These are phyloP conservation scores for Wickerhamiella sergipiensis DNA, from an alignment of 805 yeast species.

Conservation along the genomic window DNA sequence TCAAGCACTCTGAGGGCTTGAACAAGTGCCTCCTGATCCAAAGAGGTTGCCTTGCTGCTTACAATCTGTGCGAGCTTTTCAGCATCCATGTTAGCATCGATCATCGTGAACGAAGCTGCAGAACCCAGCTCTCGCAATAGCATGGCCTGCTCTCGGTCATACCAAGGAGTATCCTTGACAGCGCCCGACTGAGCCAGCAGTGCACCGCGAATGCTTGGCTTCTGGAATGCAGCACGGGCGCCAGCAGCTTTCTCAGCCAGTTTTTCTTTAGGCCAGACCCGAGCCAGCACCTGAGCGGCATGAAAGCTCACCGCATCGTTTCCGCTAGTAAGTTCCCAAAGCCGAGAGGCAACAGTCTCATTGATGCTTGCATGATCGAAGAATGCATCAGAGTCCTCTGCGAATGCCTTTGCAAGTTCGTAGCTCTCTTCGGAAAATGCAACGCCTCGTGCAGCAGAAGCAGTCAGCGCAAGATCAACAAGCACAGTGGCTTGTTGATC, in stretches of 20 bases:
- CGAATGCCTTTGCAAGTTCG: background rate
- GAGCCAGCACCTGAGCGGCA: constrained; percentile 9
- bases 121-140: constrained; percentile 5
- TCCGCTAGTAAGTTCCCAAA: constrained; percentile 2
- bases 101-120: constrained; percentile 1
- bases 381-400: background rate
- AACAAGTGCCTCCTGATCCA: background rate
- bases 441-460: background rate
- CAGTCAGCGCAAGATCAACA: background rate
- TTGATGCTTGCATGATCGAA: background rate
- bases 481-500: background rate
- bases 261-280: background rate
- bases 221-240: constrained; percentile 3
- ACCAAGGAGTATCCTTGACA: constrained; percentile 6
- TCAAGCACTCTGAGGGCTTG: background rate
- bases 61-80: constrained; percentile 1
- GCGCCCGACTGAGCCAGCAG: constrained; percentile 9
- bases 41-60: background rate
- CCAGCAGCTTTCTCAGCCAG: background rate
- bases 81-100: background rate
- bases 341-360: background rate
- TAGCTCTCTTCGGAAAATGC: background rate
- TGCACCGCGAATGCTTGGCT: constrained; percentile 10
- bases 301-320: constrained; percentile 7
- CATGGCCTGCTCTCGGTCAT: constrained; percentile 8